Evolutionary conservation across 352 stramenopile genomes (phyloP), one percentile per base, ranked within the genome.

Genomic region (Sclerospora graminicola): DNA sequence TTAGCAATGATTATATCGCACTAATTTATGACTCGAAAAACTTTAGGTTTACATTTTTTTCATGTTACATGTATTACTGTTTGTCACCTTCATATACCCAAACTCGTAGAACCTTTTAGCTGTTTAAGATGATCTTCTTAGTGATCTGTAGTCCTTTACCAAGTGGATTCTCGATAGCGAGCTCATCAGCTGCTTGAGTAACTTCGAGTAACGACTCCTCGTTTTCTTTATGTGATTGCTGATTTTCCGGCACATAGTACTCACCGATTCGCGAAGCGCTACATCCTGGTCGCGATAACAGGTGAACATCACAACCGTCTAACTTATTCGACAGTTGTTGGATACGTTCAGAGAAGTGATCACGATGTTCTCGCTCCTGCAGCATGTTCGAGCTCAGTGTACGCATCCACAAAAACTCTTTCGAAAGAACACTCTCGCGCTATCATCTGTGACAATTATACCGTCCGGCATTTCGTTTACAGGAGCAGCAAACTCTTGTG

Each of bases 401-500:
- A n/a, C n/a, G n/a, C n/a, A n/a, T n/a, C n/a, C n/a, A n/a, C n/a
- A 97, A 47, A 36, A 97, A 95, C 53, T 96, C 88, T 41, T 96
- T 76, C 13, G 80, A 96, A 14, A 98, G 60, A 18, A 95, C 74
- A 56, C 74, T 19, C 94, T 71, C 14, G 76, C 66, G 32, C 84
- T 82, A 41, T 99, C 95, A 45, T 97, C 82, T 20, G 66, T 84
- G 26, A 98, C 74, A 20, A 98, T 84, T n/a, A 74, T 89, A 13
- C 95, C 95, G 63, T 99, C 92, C 0, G 96, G 96, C 33, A 89
- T 98, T 63, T 98, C 78, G 60, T 98, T 96, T 16, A 86, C 45
- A 16, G 85, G 80, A 2, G 85, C 72, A 9, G 73, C 90, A 60
- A 98, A 98, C 61, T 98, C 95, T 0, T 94, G 95, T 16, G 95